Conservation (phyloP, 768 basidiomycete species). For the Podaxis sp. region DNA sequence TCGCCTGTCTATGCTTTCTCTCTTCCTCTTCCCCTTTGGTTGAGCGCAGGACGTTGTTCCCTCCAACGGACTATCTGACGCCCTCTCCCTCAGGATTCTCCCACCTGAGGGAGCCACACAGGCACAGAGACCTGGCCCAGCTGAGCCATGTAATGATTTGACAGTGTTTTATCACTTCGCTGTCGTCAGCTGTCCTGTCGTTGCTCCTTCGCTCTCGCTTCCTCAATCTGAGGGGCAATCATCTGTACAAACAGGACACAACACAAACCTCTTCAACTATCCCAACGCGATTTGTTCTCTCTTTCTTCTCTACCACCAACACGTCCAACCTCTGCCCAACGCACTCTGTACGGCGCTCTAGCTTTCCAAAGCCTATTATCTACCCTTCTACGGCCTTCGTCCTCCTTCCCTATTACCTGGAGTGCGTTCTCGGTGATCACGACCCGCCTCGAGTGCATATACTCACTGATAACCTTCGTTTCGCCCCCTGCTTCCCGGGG, state of each 20-base stretch:
- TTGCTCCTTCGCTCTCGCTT: conserved; percentile 3
- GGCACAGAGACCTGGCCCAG: background rate
- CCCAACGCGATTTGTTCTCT: background rate
- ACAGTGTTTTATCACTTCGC: conserved; percentile 4
- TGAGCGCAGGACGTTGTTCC: too few species aligned
- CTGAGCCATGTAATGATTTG: background rate
- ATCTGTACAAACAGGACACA: conserved; percentile 5
- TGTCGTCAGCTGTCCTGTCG: conserved; percentile 12
- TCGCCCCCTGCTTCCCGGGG: background rate
- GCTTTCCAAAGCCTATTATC: conserved; percentile 6
- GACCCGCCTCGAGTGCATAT: conserved; percentile 6
- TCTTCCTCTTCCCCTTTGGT: background rate
- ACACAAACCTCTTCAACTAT: background rate
- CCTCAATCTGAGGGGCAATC: background rate
- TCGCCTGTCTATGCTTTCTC: background rate
- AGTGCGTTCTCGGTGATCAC: background rate
- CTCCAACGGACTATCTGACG: background rate
- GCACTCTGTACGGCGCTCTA: conserved; percentile 2
- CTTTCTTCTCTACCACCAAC: conserved; percentile 12
- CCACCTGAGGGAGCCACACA: background rate
- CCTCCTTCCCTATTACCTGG: background rate
- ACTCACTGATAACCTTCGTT: background rate
- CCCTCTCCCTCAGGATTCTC: background rate
- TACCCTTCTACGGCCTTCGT: conserved; percentile 2
- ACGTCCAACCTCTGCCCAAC: conserved; percentile 1